Base-by-base conservation (phyloP, 2,329 filamentous ascomycete genomes). In the Aureobasidium leucospermi region DNA sequence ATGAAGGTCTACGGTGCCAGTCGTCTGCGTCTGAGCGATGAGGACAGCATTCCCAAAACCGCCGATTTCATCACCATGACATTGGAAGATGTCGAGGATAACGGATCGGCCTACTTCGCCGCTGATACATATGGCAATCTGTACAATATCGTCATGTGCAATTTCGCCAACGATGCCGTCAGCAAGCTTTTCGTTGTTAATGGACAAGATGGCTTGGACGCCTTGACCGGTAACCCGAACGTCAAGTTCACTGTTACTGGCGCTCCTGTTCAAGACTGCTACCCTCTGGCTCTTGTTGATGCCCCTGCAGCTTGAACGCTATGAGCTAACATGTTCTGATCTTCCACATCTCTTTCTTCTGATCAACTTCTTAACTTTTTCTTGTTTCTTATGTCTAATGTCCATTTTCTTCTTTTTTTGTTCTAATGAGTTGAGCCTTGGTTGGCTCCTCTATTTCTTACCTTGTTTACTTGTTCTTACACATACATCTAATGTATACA, bases 1-100 rank as follows among this genome's bases (percentile, higher is more conserved):
- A 56, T 56, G 52, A 38, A 36, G 13, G 52, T 45, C n/a, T 56
- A 56, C 52, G n/a, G 29, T 36, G 52, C 52, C 36, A 56, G 52
- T 56, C 39, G 52, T 2, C 15, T 56, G 23, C 36, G 52, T 19
- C 41, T 56, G 13, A 45, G 39, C 39, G 38, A 56, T 7, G 52
- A 56, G 6, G 29, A 32, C 29, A 6, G 16, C 6, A 43, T 56
- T 19, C 52, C 52, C 15, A 56, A 56, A 13, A 19, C 28, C 11
- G 52, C 52, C 9, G 52, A 56, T 10, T 34, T 45, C 29, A 45
- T 56, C n/a, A 45, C 52, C 19, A 19, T 56, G 13, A 19, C 39
- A 2, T 15, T 43, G 6, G 11, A 32, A 7, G 38, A 56, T 9
- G 13, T 43, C 16, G 52, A 45, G 1, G 10, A 29, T n/a, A 23